A percentile compares a stretch with the other conserved stretches of the same genome.
Evolutionary conservation across 345 rosid genomes (phyloP).

Genomic region (Salix viminalis): DNA sequence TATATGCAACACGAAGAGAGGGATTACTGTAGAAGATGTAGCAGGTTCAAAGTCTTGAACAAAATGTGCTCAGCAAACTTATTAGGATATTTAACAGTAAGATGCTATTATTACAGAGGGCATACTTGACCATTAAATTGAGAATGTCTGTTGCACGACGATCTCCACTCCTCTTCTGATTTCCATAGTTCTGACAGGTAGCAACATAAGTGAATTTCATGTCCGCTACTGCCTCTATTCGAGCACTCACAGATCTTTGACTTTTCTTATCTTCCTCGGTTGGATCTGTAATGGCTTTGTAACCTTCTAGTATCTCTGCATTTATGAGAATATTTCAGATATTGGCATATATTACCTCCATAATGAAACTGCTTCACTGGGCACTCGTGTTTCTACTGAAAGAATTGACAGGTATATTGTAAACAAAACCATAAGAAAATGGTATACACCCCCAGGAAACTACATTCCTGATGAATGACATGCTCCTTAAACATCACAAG

Average conservation of each 20-base stretch:
- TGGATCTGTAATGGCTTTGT: conserved; percentile 75
- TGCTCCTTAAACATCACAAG: not conserved
- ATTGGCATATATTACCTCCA: conserved; percentile 3
- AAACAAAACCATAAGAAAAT: not conserved
- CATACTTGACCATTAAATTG: conserved; percentile 97
- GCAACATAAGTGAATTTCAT: conserved; percentile 94
- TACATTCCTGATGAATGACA: not conserved
- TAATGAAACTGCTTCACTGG: not conserved
- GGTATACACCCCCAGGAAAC: conserved; percentile 3
- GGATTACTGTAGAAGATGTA: conserved; percentile 62
- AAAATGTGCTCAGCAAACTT: conserved; percentile 6
- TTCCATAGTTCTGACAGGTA: conserved; percentile 93
- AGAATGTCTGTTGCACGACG: conserved; percentile 91
- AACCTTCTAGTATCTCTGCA: conserved; percentile 91
- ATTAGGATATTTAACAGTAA: not conserved
- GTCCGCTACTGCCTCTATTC: conserved; percentile 89
- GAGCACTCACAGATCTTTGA: conserved; percentile 80
- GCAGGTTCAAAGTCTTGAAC: conserved; percentile 16
- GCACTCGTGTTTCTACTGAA: not conserved
- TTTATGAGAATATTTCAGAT: conserved; percentile 23
- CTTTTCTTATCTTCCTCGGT: conserved; percentile 91
- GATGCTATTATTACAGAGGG: conserved; percentile 11
- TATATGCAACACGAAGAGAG: conserved; percentile 90
- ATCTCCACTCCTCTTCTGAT: conserved; percentile 89
- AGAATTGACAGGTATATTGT: not conserved